phyloP scores from a whole-genome alignment of 2,329 filamentous ascomycete species.

The Trichoderma gracile region DNA sequence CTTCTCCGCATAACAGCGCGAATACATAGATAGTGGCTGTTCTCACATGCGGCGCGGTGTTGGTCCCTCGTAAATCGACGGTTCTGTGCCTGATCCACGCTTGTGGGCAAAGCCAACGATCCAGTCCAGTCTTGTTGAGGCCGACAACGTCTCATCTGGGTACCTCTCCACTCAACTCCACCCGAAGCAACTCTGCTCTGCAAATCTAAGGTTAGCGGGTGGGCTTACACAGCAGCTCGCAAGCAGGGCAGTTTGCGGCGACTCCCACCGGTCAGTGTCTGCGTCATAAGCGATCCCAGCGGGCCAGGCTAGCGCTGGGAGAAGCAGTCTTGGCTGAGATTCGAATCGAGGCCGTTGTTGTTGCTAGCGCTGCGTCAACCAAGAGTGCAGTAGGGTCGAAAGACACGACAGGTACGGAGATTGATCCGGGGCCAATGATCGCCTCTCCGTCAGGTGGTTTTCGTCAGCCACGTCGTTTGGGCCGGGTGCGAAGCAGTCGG shows the following conservation, averaged over 20 bases:
- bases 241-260: conserved; percentile 9
- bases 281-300: conserved; percentile 12
- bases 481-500: neutral
- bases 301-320: conserved; percentile 7
- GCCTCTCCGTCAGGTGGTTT: too few species aligned
- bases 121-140: conserved; percentile 3
- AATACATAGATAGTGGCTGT: neutral
- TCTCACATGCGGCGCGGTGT: neutral
- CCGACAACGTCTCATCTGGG: conserved; percentile 23
- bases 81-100: conserved; percentile 23
- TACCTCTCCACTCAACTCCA: conserved; percentile 18
- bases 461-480: too few species aligned
- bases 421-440: too few species aligned
- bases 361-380: conserved; percentile 4
- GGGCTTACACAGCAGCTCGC: conserved; percentile 14
- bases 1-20: conserved; percentile 7
- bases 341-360: conserved; percentile 9
- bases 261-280: conserved; percentile 1
- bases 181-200: conserved; percentile 5
- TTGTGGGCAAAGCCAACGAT: conserved; percentile 14
- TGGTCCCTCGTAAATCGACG: neutral
- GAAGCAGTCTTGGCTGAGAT: conserved; percentile 7
- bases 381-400: neutral
- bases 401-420: neutral
- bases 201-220: conserved; percentile 20